Evolutionary conservation across 1,284 basidiomycete genomes (phyloP), one percentile per base, ranked within the genome.

Genomic region (Crepidotus sp.): DNA sequence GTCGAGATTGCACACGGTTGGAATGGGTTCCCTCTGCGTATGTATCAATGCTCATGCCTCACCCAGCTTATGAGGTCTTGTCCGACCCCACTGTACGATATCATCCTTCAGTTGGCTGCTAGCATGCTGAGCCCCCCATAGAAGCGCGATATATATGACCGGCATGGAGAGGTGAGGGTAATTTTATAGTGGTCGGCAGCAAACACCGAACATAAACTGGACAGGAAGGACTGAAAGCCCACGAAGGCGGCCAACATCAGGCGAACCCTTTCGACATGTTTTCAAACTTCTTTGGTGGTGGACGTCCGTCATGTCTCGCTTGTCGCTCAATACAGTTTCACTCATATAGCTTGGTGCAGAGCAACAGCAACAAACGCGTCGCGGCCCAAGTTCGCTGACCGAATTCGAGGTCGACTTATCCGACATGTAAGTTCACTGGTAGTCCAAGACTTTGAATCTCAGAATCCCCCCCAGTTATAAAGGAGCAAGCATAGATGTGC

Each of bases 211-310:
- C 37, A 19, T 45, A 22, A n/a, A 17, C 45, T 31, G 36, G 37
- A 42, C 46, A 85, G 75, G 90, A 93, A 60, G 92, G 90, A 5
- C 63, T 96, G 46, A 89, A 89, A 62, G 84, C 86, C 30, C 89
- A 91, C 52, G 84, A 90, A 66, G 79, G 79, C 39, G 85, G 83
- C 14, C 78, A 80, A 50, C 72, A 72, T 31, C 67, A 78, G 43
- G 69, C 73, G n/a, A 89, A 94, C 59, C 88, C 91, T n/a, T 90
- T 95, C 59, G 93, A 96, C 59, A 77, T 95, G 56, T 97, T 97
- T 65, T 78, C 85, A 30, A 83, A 69, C 56, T 95, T 96, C 72
- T 97, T 97, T 57, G 91, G 91, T 57, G 91, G 91, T 25, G 78
- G 82, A 57, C 74, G 74, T 79, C 49, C 59, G 76, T 70, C 18